phyloP scores from a whole-genome alignment of 106 monocot genomes.

The Gastrodia elata region DNA sequence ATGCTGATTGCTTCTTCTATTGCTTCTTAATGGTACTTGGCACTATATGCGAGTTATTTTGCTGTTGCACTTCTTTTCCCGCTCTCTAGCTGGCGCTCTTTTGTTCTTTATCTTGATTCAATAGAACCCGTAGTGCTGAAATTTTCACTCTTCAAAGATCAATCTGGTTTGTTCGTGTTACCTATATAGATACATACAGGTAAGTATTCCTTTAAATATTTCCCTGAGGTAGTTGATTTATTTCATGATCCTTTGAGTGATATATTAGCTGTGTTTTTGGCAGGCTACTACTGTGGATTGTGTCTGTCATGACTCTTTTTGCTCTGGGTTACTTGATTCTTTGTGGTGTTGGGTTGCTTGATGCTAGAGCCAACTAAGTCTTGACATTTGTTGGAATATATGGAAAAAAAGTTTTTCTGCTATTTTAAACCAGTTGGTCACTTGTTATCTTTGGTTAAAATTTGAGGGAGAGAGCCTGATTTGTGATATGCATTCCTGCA shows the following conservation, averaged over 20 bases:
- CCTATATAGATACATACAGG: not conserved
- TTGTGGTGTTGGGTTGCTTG: constrained; percentile 7
- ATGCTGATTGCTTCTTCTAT: constrained; percentile 7
- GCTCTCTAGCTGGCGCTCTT: not conserved
- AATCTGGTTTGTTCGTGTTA: not conserved
- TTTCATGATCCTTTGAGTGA: constrained; percentile 9
- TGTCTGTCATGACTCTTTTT: constrained; percentile 8
- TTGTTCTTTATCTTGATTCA: not conserved
- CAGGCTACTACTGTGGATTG: constrained; percentile 12
- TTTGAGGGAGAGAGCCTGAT: not conserved
- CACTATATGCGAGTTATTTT: not conserved
- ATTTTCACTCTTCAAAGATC: not conserved
- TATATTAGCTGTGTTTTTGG: constrained; percentile 8
- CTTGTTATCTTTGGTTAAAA: not conserved
- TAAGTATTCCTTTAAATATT: constrained; percentile 2
- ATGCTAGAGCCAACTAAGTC: not conserved
- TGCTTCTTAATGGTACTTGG: not conserved
- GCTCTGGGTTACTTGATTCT: constrained; percentile 7
- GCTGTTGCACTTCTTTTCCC: not conserved
- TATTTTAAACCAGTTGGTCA: not conserved
- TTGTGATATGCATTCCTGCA: not conserved
- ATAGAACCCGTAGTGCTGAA: not conserved
- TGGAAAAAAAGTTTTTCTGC: not conserved
- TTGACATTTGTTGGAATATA: too few species aligned
- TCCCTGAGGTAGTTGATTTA: not conserved